Evolutionary conservation across 2,329 filamentous ascomycete genomes (phyloP).

Genomic region (Colletotrichum higginsianum): DNA sequence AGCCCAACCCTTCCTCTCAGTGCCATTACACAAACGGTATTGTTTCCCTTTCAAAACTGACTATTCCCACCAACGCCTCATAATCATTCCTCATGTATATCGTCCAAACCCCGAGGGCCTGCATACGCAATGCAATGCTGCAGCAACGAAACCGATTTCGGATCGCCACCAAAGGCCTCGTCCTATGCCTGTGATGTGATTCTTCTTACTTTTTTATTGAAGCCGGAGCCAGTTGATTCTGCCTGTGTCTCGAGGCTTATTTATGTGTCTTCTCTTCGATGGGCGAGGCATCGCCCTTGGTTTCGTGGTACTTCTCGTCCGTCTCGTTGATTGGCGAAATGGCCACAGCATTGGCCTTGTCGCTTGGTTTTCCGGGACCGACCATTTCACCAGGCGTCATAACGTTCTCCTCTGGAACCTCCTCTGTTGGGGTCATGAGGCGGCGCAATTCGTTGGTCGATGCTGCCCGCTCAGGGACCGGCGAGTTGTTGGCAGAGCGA

Average conservation of each 20-base stretch:
- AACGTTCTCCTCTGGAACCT: conserved; percentile 42
- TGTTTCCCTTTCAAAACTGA: neutral
- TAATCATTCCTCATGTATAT: conserved; percentile 40
- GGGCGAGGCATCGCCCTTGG: conserved; percentile 21
- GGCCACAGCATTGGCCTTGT: conserved; percentile 16
- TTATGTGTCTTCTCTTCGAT: conserved; percentile 29
- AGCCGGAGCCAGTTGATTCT: neutral
- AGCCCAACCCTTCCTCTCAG: conserved; percentile 1
- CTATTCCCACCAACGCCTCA: conserved; percentile 34
- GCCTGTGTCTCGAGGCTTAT: conserved; percentile 16
- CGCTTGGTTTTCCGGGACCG: conserved; percentile 3
- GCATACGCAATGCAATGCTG: conserved; percentile 33
- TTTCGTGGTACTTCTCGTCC: conserved; percentile 30
- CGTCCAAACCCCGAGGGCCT: conserved; percentile 29
- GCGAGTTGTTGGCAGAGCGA: conserved; percentile 17
- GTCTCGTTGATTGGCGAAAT: conserved; percentile 37
- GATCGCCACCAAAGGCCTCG: neutral
- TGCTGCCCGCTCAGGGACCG: conserved; percentile 16
- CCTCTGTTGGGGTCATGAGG: conserved; percentile 46
- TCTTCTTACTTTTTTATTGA: neutral
- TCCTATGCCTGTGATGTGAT: neutral
- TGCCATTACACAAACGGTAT: conserved; percentile 4
- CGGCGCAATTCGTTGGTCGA: conserved; percentile 39
- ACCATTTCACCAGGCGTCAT: conserved; percentile 31
- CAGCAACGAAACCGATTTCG: conserved; percentile 1